These are phyloP conservation scores for Pythium angustatum DNA, from an alignment of 352 stramenopile genomes.

Conservation along the genomic window DNA sequence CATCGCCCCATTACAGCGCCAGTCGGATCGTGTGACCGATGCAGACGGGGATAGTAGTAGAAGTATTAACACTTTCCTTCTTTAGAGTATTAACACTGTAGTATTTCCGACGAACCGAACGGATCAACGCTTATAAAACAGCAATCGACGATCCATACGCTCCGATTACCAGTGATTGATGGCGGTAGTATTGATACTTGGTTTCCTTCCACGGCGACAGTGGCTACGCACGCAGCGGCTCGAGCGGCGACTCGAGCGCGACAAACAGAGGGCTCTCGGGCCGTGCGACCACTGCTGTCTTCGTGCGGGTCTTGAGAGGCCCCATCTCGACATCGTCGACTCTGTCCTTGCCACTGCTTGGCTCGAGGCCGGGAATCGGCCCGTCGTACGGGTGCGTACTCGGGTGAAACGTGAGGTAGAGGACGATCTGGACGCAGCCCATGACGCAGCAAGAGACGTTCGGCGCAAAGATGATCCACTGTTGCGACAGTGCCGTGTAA, in stretches of 20 bases:
- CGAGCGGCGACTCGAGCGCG: too few species aligned
- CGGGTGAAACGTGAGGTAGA: conserved; percentile 51
- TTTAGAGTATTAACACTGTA: neutral
- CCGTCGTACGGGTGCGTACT: conserved; percentile 33
- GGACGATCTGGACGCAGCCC: conserved; percentile 35
- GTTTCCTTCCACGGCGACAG: too few species aligned
- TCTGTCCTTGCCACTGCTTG: too few species aligned
- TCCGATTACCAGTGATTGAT: too few species aligned
- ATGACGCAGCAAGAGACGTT: conserved; percentile 42
- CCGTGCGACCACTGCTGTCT: neutral
- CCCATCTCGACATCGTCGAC: neutral
- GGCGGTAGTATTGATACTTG: too few species aligned
- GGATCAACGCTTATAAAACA: too few species aligned
- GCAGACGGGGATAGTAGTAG: too few species aligned
- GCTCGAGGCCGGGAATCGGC: neutral
- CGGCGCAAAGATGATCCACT: conserved; percentile 61
- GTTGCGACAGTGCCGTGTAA: conserved; percentile 39
- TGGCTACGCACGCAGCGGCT: too few species aligned
- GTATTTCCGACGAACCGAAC: too few species aligned
- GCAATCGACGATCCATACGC: too few species aligned
- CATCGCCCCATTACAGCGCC: neutral
- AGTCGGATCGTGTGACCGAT: neutral
- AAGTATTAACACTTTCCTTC: neutral
- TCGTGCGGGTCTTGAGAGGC: neutral
- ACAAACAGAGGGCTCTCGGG: too few species aligned